These are phyloP conservation scores for Psilocybe sp. DNA, from an alignment of 768 basidiomycete species.

Conservation along the genomic window DNA sequence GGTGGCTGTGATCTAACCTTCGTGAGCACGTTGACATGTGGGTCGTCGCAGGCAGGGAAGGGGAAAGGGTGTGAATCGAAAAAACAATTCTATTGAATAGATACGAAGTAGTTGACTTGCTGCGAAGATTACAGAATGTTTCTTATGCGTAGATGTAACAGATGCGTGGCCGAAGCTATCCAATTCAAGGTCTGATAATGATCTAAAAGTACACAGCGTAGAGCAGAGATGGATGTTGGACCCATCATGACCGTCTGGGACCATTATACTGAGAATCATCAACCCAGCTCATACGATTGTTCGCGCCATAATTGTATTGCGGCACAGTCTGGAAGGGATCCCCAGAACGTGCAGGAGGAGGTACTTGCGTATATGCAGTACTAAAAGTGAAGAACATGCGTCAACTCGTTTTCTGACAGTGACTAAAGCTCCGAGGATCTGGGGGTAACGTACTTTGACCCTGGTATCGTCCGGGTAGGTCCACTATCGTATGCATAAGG, in stretches of 20 bases:
- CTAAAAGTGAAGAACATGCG: conserved; percentile 14
- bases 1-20: too few species aligned
- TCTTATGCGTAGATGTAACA: too few species aligned
- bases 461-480: conserved; percentile 13
- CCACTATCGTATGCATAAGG: conserved; percentile 13
- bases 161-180: not conserved
- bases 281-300: conserved; percentile 39
- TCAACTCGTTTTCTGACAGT: conserved; percentile 2
- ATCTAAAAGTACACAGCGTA: not conserved
- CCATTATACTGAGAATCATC: conserved; percentile 45
- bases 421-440: conserved; percentile 17
- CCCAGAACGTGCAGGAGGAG: conserved; percentile 22
- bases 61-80: too few species aligned
- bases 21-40: too few species aligned
- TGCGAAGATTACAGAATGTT: too few species aligned
- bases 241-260: conserved; percentile 13
- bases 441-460: conserved; percentile 21
- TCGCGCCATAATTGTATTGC: conserved; percentile 26
- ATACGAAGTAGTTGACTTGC: too few species aligned
- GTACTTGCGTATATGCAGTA: conserved; percentile 26
- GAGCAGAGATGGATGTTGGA: not conserved
- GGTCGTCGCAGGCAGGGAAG: too few species aligned
- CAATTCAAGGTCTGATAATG: not conserved
- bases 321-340: conserved; percentile 20
- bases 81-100: too few species aligned